Base-by-base conservation (phyloP, 2,329 filamentous ascomycete genomes). In the Aspergillus sp. region DNA sequence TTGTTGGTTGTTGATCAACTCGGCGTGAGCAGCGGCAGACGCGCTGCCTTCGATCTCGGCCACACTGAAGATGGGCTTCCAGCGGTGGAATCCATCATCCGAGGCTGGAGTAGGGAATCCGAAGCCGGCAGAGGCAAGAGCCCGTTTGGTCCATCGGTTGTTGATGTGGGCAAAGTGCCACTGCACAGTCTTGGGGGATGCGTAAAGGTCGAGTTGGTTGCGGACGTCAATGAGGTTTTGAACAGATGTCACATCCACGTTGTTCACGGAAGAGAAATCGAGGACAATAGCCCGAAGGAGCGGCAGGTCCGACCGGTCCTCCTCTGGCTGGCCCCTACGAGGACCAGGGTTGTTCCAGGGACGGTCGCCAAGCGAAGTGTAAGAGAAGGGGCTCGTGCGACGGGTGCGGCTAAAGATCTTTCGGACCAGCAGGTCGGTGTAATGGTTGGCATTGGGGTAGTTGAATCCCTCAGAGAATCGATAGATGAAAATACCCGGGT, bases 141-240 rank as follows among this genome's bases (percentile, higher is more conserved):
- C 90, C 29, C 90, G 86, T 72, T 95, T 95, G 26, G 90, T 91
- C 91, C 91, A 96, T 45, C 88, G 81, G 73, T 93, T 96, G 70
- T 85, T 90, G 71, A 97, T 86, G 67, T 83, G 86, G n/a, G 90
- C 88, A 51, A 97, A 85, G 67, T 97, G 93, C 90, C 91, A 97
- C 64, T 96, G 89, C 5, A 97, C 90, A 2, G 77, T 75, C 13
- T 90, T 82, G 0, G 91, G 91, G 0, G 85, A 67, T 1, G 89
- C 80, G 61, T 95, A 95, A 13, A 82, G 77, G 64, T 96, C 91
- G 27, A 97, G 82, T 62, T 96, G 90, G 65, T 95, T 95, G 58
- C 91, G 88, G 1, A 96, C 86, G 58, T 97, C 93, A 58, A 97
- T 94, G 33, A 97, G 75, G 56, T 89, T 85, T 68, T 97, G 93